Evolutionary conservation across 495 filamentous ascomycete species (phyloP).

Genomic region (Annulohypoxylon stygium): DNA sequence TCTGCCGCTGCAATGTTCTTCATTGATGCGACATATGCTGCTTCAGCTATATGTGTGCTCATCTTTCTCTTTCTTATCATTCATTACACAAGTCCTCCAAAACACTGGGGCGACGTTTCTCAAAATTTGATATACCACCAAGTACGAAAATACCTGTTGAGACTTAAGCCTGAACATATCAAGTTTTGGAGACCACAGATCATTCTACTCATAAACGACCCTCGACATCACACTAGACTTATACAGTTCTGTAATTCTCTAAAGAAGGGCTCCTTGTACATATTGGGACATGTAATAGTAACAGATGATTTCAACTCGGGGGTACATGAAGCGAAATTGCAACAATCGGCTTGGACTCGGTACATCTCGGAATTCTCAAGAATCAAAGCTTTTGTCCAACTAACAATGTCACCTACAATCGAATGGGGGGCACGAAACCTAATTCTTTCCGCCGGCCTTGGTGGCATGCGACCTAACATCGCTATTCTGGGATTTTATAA

Average conservation of each 20-base stretch:
- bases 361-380: slow-evolving; percentile 85
- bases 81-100: slow-evolving; percentile 86
- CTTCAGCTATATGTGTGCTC: slow-evolving; percentile 78
- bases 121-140: slow-evolving; percentile 93
- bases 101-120: slow-evolving; percentile 90
- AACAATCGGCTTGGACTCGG: slow-evolving; percentile 86
- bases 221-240: slow-evolving; percentile 79
- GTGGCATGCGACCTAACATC: slow-evolving; percentile 93
- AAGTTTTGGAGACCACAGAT: slow-evolving; percentile 94
- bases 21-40: slow-evolving; percentile 86
- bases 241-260: slow-evolving; percentile 93
- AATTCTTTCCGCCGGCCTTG: slow-evolving; percentile 82
- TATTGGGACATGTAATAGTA: slow-evolving; percentile 88
- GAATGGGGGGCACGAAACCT: slow-evolving; percentile 90
- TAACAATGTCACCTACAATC: slow-evolving; percentile 82
- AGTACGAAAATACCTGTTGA: slow-evolving; percentile 87
- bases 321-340: slow-evolving; percentile 83
- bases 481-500: slow-evolving; percentile 81
- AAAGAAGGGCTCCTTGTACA: slow-evolving; percentile 88
- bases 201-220: slow-evolving; percentile 84
- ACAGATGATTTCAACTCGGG: slow-evolving; percentile 82
- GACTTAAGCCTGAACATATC: slow-evolving; percentile 87
- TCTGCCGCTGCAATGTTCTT: slow-evolving; percentile 89
- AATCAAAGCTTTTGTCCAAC: slow-evolving; percentile 90
- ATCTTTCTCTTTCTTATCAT: slow-evolving; percentile 84